Evolutionary conservation across 768 basidiomycete species (phyloP).

Genomic region (Amanita subjunquillea): DNA sequence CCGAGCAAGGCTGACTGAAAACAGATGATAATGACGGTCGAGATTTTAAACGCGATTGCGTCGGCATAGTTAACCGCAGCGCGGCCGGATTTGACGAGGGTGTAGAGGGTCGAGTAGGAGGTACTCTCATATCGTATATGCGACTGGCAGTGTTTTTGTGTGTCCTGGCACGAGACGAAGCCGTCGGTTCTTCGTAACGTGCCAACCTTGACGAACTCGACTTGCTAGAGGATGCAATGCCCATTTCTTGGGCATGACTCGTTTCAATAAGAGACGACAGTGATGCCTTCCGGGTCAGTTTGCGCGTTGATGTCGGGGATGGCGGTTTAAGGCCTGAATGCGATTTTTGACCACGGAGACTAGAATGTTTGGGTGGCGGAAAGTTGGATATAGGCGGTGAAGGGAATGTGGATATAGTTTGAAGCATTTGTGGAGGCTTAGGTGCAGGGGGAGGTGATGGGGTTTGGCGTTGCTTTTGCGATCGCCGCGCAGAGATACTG

Average conservation of each 20-base stretch:
- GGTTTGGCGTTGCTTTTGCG: slow-evolving; percentile 57
- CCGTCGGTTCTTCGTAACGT: slow-evolving; percentile 72
- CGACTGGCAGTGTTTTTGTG: slow-evolving; percentile 59
- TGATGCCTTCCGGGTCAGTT: slow-evolving; percentile 68
- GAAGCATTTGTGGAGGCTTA: slow-evolving; percentile 50
- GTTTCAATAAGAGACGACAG: slow-evolving; percentile 64
- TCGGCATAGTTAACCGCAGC: slow-evolving; percentile 81
- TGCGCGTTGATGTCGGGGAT: slow-evolving; percentile 56
- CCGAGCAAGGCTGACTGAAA: slow-evolving; percentile 39
- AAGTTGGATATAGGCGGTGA: slow-evolving; percentile 37
- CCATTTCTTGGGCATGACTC: slow-evolving; percentile 43
- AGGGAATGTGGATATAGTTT: slow-evolving; percentile 41
- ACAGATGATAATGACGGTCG: slow-evolving; percentile 71
- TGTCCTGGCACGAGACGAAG: slow-evolving; percentile 69
- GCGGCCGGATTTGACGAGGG: slow-evolving; percentile 72
- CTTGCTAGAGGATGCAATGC: slow-evolving; percentile 32
- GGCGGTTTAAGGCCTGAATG: slow-evolving; percentile 74
- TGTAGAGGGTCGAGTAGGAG: slow-evolving; percentile 72
- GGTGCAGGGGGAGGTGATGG: slow-evolving; percentile 60
- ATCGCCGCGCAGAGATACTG: slow-evolving; percentile 56
- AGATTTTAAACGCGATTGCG: slow-evolving; percentile 62
- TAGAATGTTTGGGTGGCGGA: slow-evolving; percentile 59
- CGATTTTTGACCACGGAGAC: slow-evolving; percentile 77
- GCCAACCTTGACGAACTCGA: slow-evolving; percentile 31
- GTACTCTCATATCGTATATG: slow-evolving; percentile 56